Conservation (phyloP, 305 asterid genomes). For the Solanum hybrid region DNA sequence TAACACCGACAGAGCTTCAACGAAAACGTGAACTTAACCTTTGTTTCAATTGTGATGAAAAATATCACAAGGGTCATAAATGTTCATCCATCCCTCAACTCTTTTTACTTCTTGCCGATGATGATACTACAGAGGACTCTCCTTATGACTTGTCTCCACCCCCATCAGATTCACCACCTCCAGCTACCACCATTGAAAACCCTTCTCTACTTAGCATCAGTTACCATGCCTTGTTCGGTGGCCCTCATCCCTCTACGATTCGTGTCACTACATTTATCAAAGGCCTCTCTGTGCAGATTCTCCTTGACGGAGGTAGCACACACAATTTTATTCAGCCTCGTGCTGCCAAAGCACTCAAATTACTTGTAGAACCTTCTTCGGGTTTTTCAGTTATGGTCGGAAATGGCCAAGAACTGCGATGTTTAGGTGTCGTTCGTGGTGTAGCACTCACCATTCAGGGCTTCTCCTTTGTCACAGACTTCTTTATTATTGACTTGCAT, state of each 20-base stretch:
- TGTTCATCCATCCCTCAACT: not conserved
- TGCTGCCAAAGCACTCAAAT: not conserved
- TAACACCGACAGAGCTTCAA: not conserved
- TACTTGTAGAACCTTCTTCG: too few species aligned
- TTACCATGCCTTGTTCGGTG: not conserved
- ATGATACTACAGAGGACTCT: not conserved
- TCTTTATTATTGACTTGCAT: not conserved
- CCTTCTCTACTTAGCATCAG: not conserved
- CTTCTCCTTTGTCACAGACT: not conserved
- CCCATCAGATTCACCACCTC: not conserved
- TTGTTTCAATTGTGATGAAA: not conserved
- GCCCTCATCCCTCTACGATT: not conserved
- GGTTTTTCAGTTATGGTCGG: too few species aligned
- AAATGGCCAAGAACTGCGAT: not conserved
- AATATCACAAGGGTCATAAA: not conserved
- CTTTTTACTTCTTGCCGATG: not conserved
- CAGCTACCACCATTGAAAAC: not conserved
- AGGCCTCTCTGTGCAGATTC: not conserved
- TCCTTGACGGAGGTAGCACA: not conserved
- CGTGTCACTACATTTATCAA: not conserved
- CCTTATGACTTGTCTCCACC: not conserved
- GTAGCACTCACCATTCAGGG: not conserved
- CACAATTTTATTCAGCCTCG: not conserved
- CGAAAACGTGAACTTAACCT: not conserved
- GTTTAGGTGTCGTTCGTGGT: not conserved